phyloP scores from a whole-genome alignment of 2,329 filamentous ascomycete species.

The Curvularia verruculosa region DNA sequence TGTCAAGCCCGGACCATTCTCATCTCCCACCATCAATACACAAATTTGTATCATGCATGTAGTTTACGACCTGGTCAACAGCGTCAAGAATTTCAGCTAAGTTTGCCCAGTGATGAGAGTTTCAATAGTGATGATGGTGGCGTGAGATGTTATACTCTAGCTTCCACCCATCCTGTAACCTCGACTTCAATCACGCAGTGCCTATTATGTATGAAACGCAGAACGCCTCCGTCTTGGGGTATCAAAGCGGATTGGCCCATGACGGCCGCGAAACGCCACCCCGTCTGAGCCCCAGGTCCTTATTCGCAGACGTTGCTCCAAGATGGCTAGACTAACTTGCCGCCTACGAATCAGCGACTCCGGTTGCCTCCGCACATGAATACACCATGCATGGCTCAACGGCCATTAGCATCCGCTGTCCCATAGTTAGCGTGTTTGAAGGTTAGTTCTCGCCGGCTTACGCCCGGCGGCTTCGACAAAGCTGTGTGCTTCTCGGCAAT shows the following conservation, averaged over 20 bases:
- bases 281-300: constrained; percentile 2
- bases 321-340: neutral
- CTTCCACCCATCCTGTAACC: neutral
- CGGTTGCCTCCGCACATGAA: neutral
- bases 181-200: neutral
- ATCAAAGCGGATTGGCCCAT: neutral
- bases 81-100: neutral
- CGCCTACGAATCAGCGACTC: neutral
- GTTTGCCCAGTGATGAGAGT: neutral
- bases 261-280: neutral
- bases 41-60: neutral
- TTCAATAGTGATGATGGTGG: neutral
- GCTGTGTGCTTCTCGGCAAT: neutral
- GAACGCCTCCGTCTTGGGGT: neutral
- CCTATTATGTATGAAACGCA: neutral
- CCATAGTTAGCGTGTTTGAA: neutral
- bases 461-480: neutral
- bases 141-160: neutral
- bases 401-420: neutral
- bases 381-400: neutral
- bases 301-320: neutral
- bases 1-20: neutral
- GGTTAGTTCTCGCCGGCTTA: neutral
- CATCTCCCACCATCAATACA: neutral
- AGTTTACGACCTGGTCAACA: neutral